Base-by-base conservation (phyloP, 345 rosid species). In the Salix purpurea region DNA sequence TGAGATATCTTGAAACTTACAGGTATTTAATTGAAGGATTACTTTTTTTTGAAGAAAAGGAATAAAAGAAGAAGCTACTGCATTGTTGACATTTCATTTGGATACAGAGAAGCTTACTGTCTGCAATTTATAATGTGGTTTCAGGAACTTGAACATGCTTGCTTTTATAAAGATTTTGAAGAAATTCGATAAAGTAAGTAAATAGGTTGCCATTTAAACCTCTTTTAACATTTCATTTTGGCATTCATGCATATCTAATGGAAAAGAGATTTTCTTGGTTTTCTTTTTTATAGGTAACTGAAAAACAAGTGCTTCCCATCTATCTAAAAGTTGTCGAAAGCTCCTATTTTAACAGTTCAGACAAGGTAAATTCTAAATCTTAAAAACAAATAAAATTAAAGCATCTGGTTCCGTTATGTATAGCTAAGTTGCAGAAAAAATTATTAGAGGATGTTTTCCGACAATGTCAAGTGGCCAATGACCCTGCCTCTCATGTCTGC, bases 101-200 rank as follows among this genome's bases (percentile, higher is more conserved):
- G 11, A 9, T n/a, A 19, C 2, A 48, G 5, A 32, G 58, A 50
- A 2, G 37, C 68, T 75, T 62, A 76, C 60, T 70, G 65, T 71
- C 46, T 23, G 6, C 58, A n/a, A 26, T 50, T 37, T 42, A 37
- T 70, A 30, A 73, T 50, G n/a, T 73, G 32, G 64, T 84, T 84
- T 39, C 91, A 91, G 99, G 91, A 89, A 91, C 90, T 88, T 96
- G 88, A 96, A 96, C 89, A 80, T 91, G 93, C 90, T 96, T 77
- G 98, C 99, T 85, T 96, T 94, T 71, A 86, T 92, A 48, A 96
- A 96, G 87, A 96, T 96, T 77, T 82, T 96, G 87, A 96, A 91
- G 88, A 96, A 96, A 77, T 94, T 96, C 66, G 96, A 94, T 78
- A 96, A 94, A 85, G 99, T 92, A 83, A 84, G 83, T 75, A 1